phyloP scores from a whole-genome alignment of 2,329 filamentous ascomycete genomes.

The Rhynchosporium graminicola region DNA sequence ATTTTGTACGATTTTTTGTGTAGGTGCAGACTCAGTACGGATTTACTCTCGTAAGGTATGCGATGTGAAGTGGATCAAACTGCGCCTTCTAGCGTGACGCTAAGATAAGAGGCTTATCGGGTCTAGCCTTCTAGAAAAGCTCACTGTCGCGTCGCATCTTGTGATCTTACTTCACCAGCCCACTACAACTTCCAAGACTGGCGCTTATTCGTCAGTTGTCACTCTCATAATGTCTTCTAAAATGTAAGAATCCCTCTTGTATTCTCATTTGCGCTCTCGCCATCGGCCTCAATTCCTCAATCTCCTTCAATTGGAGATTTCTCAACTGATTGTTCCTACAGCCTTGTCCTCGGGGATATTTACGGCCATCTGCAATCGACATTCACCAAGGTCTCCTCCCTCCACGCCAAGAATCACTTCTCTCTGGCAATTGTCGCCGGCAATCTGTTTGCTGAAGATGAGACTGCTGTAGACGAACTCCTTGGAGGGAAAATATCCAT shows the following conservation, averaged over 20 bases:
- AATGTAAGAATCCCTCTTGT: conserved; percentile 24
- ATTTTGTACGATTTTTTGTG: too few species aligned
- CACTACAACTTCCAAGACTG: conserved; percentile 10
- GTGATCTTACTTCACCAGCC: background rate
- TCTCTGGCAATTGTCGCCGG: conserved; percentile 82
- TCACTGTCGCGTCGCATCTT: conserved; percentile 14
- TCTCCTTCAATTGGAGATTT: background rate
- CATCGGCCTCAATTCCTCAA: background rate
- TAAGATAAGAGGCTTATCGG: conserved; percentile 27
- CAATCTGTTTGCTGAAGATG: conserved; percentile 74
- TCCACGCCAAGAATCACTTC: conserved; percentile 88
- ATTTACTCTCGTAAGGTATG: too few species aligned
- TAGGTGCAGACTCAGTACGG: too few species aligned
- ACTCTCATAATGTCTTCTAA: conserved; percentile 49
- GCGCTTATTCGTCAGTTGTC: background rate
- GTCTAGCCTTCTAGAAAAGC: conserved; percentile 14
- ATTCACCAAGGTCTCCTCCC: conserved; percentile 75
- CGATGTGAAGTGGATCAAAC: background rate
- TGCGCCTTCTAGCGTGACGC: conserved; percentile 19
- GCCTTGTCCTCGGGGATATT: conserved; percentile 72
- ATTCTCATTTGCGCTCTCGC: background rate
- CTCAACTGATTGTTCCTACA: conserved; percentile 28
- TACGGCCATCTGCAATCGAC: conserved; percentile 75
- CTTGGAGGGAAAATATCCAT: conserved; percentile 72
- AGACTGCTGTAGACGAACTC: conserved; percentile 61